These are phyloP conservation scores for Microcyclospora pomicola DNA, from an alignment of 2,329 filamentous ascomycete species.

Conservation along the genomic window DNA sequence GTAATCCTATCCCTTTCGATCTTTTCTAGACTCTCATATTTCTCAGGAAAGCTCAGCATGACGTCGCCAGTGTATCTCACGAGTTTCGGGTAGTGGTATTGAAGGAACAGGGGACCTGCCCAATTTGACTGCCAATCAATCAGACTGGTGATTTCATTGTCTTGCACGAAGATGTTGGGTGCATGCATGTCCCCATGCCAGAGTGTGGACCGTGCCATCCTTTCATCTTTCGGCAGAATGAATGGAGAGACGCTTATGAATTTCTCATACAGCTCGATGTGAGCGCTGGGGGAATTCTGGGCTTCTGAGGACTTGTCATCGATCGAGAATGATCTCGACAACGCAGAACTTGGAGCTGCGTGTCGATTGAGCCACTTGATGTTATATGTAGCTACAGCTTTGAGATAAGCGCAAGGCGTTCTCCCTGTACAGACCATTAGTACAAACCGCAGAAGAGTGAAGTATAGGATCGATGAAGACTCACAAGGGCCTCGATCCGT, in stretches of 20 bases:
- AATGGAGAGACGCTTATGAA: slow-evolving; percentile 1
- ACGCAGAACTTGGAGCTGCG: no score
- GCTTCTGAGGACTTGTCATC: neutral
- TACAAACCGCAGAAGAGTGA: neutral
- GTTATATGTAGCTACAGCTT: neutral
- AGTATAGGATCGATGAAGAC: neutral
- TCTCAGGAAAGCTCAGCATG: slow-evolving; percentile 16
- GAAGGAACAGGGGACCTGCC: slow-evolving; percentile 13
- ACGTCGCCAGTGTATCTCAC: slow-evolving; percentile 19
- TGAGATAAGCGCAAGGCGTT: neutral
- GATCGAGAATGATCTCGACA: no score
- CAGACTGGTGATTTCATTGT: slow-evolving; percentile 23
- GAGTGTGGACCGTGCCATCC: slow-evolving; percentile 19
- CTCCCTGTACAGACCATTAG: neutral
- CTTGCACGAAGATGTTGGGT: slow-evolving; percentile 27
- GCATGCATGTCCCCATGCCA: slow-evolving; percentile 29
- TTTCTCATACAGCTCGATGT: slow-evolving; percentile 1
- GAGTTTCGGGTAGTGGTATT: slow-evolving; percentile 16
- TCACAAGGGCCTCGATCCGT: slow-evolving; percentile 25
- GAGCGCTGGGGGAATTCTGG: neutral
- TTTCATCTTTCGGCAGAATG: slow-evolving; percentile 4
- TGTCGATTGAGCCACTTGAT: no score
- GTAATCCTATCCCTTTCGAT: no score
- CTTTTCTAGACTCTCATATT: slow-evolving; percentile 4
- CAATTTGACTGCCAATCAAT: slow-evolving; percentile 32